Evolutionary conservation across 441 rosid genomes (phyloP), one percentile per base, ranked within the genome.

Genomic region (Brassica hybrid): DNA sequence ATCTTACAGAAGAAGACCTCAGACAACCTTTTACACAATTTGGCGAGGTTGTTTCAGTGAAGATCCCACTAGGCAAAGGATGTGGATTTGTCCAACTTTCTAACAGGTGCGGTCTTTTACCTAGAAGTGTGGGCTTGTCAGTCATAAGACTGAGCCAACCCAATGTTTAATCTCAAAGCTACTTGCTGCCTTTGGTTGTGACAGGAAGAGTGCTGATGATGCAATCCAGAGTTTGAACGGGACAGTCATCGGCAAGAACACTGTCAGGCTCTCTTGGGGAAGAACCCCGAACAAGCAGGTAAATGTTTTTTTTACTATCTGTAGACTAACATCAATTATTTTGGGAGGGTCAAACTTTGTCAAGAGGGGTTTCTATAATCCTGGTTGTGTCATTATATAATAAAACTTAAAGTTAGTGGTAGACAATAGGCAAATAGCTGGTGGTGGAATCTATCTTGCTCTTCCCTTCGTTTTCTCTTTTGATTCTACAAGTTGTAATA

Each of bases 261-360:
- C 92, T 13, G 96, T 95, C 63, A 94, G 99, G 6, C 95, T 95
- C 77, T 91, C 98, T 7, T 95, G 99, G 99, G 99, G 99, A 63
- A 93, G 98, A 56, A 93, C 80, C 72, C 92, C 94, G 18, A 86
- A 87, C 86, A 95, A 85, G 80, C 99, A 90, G 90, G 99, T 93
- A 83, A 84, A 6, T 7, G 6, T 52, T 16, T 57, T 16, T 50
- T 64, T 56, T 54, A 3, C 58, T 7, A 38, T 14, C 21, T 17
- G 60, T 56, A 56, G 60, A 56, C 60, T 56, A 18, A 56, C 9
- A 17, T 2, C 23, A 56, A 56, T 12, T 56, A 56, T 17, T 5
- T 62, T 18, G 54, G 66, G 18, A 63, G 27, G 71, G 67, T 73
- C 66, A 73, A 54, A 68, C 67, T 67, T 61, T 61, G 59, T 67